Percentiles rank a stretch among this genome's conserved stretches.
Evolutionary conservation across 2,329 filamentous ascomycete species (phyloP).

Genomic region (Sordariomycetes sp.): DNA sequence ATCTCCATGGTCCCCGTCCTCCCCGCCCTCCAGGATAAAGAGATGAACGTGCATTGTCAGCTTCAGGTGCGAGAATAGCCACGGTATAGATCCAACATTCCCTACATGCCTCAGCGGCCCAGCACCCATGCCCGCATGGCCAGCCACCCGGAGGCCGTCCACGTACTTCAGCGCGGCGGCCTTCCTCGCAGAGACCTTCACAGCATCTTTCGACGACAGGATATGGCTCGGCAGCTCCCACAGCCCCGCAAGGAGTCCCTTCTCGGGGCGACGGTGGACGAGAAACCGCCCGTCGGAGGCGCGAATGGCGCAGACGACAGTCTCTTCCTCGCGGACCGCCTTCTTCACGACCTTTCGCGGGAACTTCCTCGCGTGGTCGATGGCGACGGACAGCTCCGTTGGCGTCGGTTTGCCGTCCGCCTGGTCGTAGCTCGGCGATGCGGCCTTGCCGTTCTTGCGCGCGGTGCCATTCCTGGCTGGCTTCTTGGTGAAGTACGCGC

Average conservation of each 20-base stretch:
- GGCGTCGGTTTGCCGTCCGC: not conserved
- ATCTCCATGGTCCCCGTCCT: not conserved
- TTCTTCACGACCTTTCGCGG: slow-evolving; percentile 41
- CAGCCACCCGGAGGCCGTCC: slow-evolving; percentile 12
- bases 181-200: slow-evolving; percentile 17
- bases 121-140: slow-evolving; percentile 4
- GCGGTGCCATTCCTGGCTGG: not conserved
- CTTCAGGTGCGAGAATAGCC: slow-evolving; percentile 46
- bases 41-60: slow-evolving; percentile 47
- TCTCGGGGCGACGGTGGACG: slow-evolving; percentile 38
- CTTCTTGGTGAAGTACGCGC: not conserved
- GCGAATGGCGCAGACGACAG: slow-evolving; percentile 40
- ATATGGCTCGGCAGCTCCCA: slow-evolving; percentile 44
- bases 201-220: slow-evolving; percentile 15
- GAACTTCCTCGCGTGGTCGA: slow-evolving; percentile 37
- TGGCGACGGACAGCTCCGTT: slow-evolving; percentile 2
- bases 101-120: slow-evolving; percentile 18
- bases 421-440: not conserved
- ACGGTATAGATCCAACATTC: slow-evolving; percentile 41
- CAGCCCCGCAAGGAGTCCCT: slow-evolving; percentile 41
- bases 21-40: slow-evolving; percentile 23
- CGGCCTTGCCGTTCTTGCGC: not conserved
- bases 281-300: slow-evolving; percentile 30
- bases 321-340: slow-evolving; percentile 38
- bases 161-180: slow-evolving; percentile 24